Percentiles rank a stretch among this genome's conserved stretches.
phyloP scores from a whole-genome alignment of 805 yeast genomes.

The Metschnikowia noctiluminum region DNA sequence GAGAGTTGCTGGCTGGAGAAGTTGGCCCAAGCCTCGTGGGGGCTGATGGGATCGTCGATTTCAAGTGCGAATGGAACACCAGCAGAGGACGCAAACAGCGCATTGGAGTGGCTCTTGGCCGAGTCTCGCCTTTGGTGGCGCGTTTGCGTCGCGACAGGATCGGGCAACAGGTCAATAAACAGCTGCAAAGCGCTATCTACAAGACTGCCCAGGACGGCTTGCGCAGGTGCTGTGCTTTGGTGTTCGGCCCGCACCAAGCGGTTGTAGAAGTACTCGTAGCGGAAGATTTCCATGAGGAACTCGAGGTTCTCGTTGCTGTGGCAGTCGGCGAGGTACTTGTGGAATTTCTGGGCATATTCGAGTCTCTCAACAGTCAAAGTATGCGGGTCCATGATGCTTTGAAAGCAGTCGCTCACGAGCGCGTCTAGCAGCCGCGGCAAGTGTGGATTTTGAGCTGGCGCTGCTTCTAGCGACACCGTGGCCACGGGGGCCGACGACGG shows the following conservation, averaged over 20 bases:
- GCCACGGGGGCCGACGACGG: conserved; percentile 1
- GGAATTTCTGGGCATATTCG: conserved; percentile 27
- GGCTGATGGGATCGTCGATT: conserved; percentile 23
- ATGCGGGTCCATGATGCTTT: conserved; percentile 21
- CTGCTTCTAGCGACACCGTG: conserved; percentile 1
- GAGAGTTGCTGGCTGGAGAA: conserved; percentile 12
- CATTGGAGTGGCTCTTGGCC: conserved; percentile 7
- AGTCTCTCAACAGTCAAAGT: conserved; percentile 14
- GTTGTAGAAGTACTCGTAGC: conserved; percentile 45
- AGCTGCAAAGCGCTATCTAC: conserved; percentile 14
- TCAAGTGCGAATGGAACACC: conserved; percentile 20
- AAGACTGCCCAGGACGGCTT: conserved; percentile 8
- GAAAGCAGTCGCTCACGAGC: conserved; percentile 32
- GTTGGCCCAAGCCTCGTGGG: conserved; percentile 19
- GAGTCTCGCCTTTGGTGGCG: conserved; percentile 4
- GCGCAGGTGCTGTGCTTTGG: conserved; percentile 4
- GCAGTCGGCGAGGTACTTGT: conserved; percentile 29
- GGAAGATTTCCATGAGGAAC: conserved; percentile 43
- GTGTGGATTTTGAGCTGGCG: background rate
- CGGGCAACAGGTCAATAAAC: conserved; percentile 15
- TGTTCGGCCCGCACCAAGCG: conserved; percentile 8
- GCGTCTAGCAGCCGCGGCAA: conserved; percentile 24
- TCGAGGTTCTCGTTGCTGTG: conserved; percentile 47
- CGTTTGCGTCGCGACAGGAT: conserved; percentile 11
- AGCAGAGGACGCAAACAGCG: conserved; percentile 3